These are phyloP conservation scores for Podospora anserina DNA, from an alignment of 495 filamentous ascomycete species.

Conservation along the genomic window DNA sequence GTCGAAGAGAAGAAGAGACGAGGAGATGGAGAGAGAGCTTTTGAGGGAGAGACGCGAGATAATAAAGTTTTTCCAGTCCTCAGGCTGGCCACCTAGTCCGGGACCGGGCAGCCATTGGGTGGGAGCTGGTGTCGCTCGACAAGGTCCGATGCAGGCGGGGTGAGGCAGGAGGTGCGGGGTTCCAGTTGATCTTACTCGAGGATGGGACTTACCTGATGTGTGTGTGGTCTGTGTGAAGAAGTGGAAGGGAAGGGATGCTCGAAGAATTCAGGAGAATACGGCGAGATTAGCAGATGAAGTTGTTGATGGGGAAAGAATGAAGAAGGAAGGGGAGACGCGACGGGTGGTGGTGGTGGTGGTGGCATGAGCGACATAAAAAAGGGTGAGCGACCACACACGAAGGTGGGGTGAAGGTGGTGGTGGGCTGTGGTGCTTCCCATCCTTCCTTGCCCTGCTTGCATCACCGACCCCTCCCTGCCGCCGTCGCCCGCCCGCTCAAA, in stretches of 20 bases:
- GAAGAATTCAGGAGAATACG: conserved; percentile 2
- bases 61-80: conserved; percentile 31
- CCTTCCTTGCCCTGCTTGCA: conserved; percentile 24
- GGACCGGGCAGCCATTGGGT: conserved; percentile 15
- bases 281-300: conserved; percentile 5
- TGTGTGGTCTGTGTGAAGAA: not conserved
- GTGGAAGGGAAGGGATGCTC: not conserved
- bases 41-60: conserved; percentile 17
- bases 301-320: conserved; percentile 17
- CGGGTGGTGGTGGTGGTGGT: conserved; percentile 20
- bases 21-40: conserved; percentile 15
- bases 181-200: conserved; percentile 10
- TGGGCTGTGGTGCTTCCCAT: conserved; percentile 5
- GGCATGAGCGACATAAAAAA: conserved; percentile 40
- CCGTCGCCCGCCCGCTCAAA: no score
- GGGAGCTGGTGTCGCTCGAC: not conserved
- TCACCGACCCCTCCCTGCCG: conserved; percentile 22
- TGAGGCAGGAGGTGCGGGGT: conserved; percentile 29
- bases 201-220: conserved; percentile 22
- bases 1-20: conserved; percentile 18
- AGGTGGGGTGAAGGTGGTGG: conserved; percentile 27
- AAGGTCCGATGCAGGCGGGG: conserved; percentile 6
- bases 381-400: conserved; percentile 20
- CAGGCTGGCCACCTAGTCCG: conserved; percentile 15
- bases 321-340: conserved; percentile 14